Evolutionary conservation across 257 asterid genomes (phyloP).

Genomic region (Salvia splendens): DNA sequence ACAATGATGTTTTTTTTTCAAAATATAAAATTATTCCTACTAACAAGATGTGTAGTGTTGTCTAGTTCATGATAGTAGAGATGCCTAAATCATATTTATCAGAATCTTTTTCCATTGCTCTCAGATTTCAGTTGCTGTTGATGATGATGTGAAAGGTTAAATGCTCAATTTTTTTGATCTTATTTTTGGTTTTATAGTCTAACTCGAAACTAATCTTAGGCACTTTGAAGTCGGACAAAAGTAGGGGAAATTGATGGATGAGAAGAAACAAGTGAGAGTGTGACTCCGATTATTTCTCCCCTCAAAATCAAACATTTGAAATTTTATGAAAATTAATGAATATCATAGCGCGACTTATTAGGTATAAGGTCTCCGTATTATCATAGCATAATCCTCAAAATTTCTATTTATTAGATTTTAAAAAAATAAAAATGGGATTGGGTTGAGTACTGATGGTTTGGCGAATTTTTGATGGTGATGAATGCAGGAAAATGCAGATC

Average conservation of each 20-base stretch:
- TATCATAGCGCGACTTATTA: no score
- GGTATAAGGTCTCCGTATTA: no score
- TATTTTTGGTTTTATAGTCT: neutral
- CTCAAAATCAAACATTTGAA: neutral
- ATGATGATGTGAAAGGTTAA: neutral
- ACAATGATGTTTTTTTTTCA: neutral
- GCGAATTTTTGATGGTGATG: no score
- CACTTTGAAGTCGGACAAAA: slow-evolving; percentile 26
- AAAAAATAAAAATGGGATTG: no score
- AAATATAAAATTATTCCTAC: neutral
- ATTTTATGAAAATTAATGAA: neutral
- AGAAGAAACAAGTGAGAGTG: slow-evolving; percentile 7
- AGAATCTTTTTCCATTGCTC: slow-evolving; percentile 5
- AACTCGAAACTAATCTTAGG: slow-evolving; percentile 5
- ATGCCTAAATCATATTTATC: neutral
- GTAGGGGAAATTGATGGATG: slow-evolving; percentile 22
- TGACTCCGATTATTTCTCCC: slow-evolving; percentile 16
- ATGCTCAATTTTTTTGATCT: neutral
- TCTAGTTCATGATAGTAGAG: neutral
- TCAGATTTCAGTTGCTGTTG: neutral
- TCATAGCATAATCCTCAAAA: no score
- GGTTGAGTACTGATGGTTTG: no score
- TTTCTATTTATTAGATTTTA: no score
- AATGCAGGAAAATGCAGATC: no score
- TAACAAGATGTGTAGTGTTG: neutral